Percentiles rank a stretch among this genome's conserved stretches.
phyloP scores from a whole-genome alignment of 106 monocot species.

The Acorus gramineus region DNA sequence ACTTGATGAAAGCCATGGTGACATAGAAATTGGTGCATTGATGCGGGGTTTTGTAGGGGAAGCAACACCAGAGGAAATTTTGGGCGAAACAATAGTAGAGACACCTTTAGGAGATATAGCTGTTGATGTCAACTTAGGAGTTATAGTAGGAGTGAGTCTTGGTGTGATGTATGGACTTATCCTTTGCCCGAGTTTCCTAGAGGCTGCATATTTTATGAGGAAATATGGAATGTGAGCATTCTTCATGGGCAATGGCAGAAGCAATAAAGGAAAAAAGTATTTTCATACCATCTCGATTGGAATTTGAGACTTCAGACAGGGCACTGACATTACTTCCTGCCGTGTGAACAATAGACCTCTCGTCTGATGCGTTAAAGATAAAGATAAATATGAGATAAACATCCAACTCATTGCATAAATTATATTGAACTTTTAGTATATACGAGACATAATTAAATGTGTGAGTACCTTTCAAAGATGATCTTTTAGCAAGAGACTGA shows the following conservation, averaged over 20 bases:
- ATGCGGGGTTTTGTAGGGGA: conserved; percentile 45
- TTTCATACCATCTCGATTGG: conserved; percentile 24
- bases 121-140: conserved; percentile 34
- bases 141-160: conserved; percentile 28
- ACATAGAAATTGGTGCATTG: conserved; percentile 26
- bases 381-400: not conserved
- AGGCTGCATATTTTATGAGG: conserved; percentile 10
- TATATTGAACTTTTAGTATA: too few relatives aligned
- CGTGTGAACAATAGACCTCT: conserved; percentile 15
- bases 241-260: not conserved
- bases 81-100: conserved; percentile 42
- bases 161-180: conserved; percentile 28
- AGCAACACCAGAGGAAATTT: conserved; percentile 30
- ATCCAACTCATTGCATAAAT: not conserved
- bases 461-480: conserved; percentile 45
- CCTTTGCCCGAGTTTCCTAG: conserved; percentile 13
- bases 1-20: conserved; percentile 48
- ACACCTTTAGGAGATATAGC: conserved; percentile 33
- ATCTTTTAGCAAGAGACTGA: conserved; percentile 25
- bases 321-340: conserved; percentile 20
- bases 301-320: conserved; percentile 15
- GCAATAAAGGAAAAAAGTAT: not conserved
- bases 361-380: conserved; percentile 21
- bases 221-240: not conserved
- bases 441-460: not conserved